Evolutionary conservation across 176 grass and related monocot species (phyloP).

Genomic region (Zizania latifolia): DNA sequence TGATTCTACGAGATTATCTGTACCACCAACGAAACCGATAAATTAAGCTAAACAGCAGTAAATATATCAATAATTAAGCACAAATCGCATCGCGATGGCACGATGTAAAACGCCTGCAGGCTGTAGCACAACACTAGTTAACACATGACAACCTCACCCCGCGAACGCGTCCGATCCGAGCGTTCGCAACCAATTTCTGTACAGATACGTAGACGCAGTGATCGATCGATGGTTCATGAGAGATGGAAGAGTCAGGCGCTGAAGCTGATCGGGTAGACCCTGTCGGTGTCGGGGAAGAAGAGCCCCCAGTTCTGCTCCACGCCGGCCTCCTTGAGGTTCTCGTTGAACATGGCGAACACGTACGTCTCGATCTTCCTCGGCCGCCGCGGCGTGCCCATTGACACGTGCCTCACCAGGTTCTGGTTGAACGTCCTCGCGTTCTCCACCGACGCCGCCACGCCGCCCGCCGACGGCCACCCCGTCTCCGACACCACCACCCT

Average conservation of each 20-base stretch:
- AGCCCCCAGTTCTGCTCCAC: conserved; percentile 53
- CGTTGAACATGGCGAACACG: conserved; percentile 72
- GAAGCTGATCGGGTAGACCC: conserved; percentile 48
- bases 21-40: background rate
- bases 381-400: conserved; percentile 46
- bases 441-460: background rate
- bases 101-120: no score
- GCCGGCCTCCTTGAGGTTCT: conserved; percentile 34
- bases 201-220: no score
- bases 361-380: conserved; percentile 40
- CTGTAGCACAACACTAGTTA: no score
- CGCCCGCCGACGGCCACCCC: conserved; percentile 53
- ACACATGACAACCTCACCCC: no score
- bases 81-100: no score
- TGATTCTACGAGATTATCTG: background rate
- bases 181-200: no score
- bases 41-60: no score
- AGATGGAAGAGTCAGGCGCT: no score
- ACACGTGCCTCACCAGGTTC: conserved; percentile 48
- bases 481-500: conserved; percentile 52
- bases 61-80: no score
- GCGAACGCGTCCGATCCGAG: no score
- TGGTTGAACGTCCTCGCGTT: conserved; percentile 66
- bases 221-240: background rate
- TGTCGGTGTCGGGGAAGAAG: conserved; percentile 42